These are phyloP conservation scores for Fusarium torreyae DNA, from an alignment of 2,329 filamentous ascomycete genomes.

Conservation along the genomic window DNA sequence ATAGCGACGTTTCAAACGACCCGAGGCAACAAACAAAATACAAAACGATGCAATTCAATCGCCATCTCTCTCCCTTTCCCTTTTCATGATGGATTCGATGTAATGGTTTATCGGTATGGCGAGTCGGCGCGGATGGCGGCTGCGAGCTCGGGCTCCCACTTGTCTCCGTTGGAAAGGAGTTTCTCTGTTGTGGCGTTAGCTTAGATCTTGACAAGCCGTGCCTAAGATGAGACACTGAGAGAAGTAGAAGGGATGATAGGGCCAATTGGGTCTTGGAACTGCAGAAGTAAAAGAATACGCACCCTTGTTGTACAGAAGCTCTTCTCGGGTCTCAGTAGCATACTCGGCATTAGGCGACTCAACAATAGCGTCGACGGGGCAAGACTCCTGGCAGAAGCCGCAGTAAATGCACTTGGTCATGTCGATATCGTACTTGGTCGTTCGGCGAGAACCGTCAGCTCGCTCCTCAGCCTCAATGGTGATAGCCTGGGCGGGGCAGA, in stretches of 20 bases:
- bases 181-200: slow-evolving; percentile 72
- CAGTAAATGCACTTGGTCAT: slow-evolving; percentile 99
- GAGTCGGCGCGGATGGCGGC: slow-evolving; percentile 93
- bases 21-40: slow-evolving; percentile 30
- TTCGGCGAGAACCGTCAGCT: slow-evolving; percentile 93
- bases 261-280: background rate
- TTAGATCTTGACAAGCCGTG: slow-evolving; percentile 14
- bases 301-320: slow-evolving; percentile 96
- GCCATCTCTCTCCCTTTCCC: slow-evolving; percentile 21
- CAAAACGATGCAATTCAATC: slow-evolving; percentile 30
- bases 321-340: slow-evolving; percentile 82
- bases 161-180: slow-evolving; percentile 88
- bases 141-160: slow-evolving; percentile 98
- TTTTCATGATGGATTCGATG: slow-evolving; percentile 32
- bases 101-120: slow-evolving; percentile 79
- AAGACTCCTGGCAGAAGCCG: slow-evolving; percentile 98
- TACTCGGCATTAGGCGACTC: slow-evolving; percentile 76
- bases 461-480: slow-evolving; percentile 99
- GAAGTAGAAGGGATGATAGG: background rate
- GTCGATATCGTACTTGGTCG: slow-evolving; percentile 98
- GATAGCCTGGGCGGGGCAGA: slow-evolving; percentile 98
- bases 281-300: slow-evolving; percentile 39
- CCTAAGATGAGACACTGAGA: background rate
- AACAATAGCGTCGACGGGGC: slow-evolving; percentile 93
- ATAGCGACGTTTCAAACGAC: slow-evolving; percentile 32